Conservation (phyloP, 2,329 filamentous ascomycete genomes). For the Colletotrichum karsti region DNA sequence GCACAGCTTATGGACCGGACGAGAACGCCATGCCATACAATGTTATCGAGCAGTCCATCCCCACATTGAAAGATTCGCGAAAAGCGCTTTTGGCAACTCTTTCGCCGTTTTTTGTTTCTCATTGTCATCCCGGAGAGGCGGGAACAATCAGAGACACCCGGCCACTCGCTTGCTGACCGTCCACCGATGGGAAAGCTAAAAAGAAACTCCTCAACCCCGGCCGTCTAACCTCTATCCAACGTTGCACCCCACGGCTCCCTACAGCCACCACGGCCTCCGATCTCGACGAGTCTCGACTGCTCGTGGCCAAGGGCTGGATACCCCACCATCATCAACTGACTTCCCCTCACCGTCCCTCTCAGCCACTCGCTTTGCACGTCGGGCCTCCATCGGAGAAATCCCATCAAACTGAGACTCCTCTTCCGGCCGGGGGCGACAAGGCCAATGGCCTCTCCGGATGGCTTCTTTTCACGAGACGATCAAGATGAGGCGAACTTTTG, state of each 20-base stretch:
- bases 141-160: conserved; percentile 17
- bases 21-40: neutral
- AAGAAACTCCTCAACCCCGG: conserved; percentile 9
- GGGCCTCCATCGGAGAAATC: conserved; percentile 28
- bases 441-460: conserved; percentile 15
- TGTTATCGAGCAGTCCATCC: neutral
- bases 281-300: conserved; percentile 27
- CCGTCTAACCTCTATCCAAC: neutral
- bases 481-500: neutral
- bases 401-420: conserved; percentile 22
- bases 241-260: conserved; percentile 8
- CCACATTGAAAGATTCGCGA: neutral
- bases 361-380: conserved; percentile 25
- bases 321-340: conserved; percentile 30
- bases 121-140: neutral
- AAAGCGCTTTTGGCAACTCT: neutral
- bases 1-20: neutral
- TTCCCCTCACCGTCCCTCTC: conserved; percentile 20
- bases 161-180: conserved; percentile 10
- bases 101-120: neutral
- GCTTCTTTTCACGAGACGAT: neutral
- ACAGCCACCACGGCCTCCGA: conserved; percentile 17
- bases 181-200: neutral
- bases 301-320: conserved; percentile 9
- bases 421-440: conserved; percentile 8